These are phyloP conservation scores for Pachysandra terminalis DNA, from an alignment of 164 flowering plant species.

Conservation along the genomic window DNA sequence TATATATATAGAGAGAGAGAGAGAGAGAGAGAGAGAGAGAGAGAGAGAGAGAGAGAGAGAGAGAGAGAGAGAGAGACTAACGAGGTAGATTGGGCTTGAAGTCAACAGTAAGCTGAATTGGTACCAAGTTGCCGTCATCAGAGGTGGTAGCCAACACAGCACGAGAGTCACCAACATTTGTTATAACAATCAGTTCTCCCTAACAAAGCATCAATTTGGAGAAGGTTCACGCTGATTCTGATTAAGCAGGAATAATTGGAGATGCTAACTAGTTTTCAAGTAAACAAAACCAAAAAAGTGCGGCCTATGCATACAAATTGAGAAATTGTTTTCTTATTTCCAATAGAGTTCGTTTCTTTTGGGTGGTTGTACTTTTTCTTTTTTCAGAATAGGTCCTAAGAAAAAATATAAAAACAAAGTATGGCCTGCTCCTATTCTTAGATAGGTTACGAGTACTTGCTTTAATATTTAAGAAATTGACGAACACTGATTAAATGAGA, in stretches of 20 bases:
- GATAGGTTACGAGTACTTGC: too few relatives aligned
- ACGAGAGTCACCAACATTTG: constrained; percentile 92
- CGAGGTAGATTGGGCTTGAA: constrained; percentile 86
- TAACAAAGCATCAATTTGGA: constrained; percentile 21
- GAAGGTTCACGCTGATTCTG: constrained; percentile 5
- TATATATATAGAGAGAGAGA: too few relatives aligned
- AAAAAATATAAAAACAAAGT: too few relatives aligned
- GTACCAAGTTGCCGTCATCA: constrained; percentile 67
- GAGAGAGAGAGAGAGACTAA: constrained; percentile 34
- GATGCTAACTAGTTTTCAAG: not conserved
- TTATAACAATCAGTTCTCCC: constrained; percentile 65
- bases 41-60: too few relatives aligned
- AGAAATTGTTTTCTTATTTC: not conserved
- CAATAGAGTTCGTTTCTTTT: not conserved
- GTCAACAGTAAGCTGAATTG: constrained; percentile 81
- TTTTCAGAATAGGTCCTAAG: too few relatives aligned
- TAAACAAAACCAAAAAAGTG: not conserved
- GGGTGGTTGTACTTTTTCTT: too few relatives aligned
- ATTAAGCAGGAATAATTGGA: not conserved
- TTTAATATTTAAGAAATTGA: too few relatives aligned
- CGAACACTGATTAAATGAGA: too few relatives aligned
- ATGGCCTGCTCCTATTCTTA: too few relatives aligned
- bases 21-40: too few relatives aligned
- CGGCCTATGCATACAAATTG: not conserved
- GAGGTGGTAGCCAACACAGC: constrained; percentile 78